Conservation (phyloP, 2,329 filamentous ascomycete species). For the Cytospora piceae region DNA sequence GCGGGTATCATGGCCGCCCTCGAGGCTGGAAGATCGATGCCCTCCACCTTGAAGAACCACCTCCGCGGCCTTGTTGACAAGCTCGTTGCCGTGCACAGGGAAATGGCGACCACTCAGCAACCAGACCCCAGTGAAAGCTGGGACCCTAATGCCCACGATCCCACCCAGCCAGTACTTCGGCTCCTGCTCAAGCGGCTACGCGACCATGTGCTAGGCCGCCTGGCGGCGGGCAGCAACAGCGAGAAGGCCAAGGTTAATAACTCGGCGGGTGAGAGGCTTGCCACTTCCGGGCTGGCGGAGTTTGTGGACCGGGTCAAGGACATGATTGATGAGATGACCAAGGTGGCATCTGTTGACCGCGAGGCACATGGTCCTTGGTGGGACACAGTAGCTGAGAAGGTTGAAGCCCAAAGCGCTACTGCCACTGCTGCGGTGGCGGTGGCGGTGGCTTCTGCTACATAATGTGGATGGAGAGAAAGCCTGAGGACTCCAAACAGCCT, state of each 20-base stretch:
- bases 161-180: slow-evolving; percentile 62
- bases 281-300: slow-evolving; percentile 71
- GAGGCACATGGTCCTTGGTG: slow-evolving; percentile 72
- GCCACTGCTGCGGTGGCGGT: neutral
- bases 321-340: slow-evolving; percentile 69
- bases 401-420: slow-evolving; percentile 46
- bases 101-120: slow-evolving; percentile 35
- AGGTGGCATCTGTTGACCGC: slow-evolving; percentile 68
- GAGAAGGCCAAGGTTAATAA: slow-evolving; percentile 73
- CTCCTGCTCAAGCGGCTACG: slow-evolving; percentile 70
- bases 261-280: slow-evolving; percentile 70
- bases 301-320: slow-evolving; percentile 71
- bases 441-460: neutral
- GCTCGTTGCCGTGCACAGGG: slow-evolving; percentile 55
- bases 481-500: neutral
- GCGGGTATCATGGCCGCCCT: slow-evolving; percentile 66
- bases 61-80: slow-evolving; percentile 62
- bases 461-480: neutral
- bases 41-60: slow-evolving; percentile 62
- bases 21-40: slow-evolving; percentile 67
- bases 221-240: slow-evolving; percentile 67
- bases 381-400: slow-evolving; percentile 64
- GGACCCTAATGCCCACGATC: slow-evolving; percentile 40
- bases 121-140: slow-evolving; percentile 24
- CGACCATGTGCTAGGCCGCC: slow-evolving; percentile 65